Base-by-base conservation (phyloP, 164 flowering plant genomes). In the Warburgia ugandensis region DNA sequence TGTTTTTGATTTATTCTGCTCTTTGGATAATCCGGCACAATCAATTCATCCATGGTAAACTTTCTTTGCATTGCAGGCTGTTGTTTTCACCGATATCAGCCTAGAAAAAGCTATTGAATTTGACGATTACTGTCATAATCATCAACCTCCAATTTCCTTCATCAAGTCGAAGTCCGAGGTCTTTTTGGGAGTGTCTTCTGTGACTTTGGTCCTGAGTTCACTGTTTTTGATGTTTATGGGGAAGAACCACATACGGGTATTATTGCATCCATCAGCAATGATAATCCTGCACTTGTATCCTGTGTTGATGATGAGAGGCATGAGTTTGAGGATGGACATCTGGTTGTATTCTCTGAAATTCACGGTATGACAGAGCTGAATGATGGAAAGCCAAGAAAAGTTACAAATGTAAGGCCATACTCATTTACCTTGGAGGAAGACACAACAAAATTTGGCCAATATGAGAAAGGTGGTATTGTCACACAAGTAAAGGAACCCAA, bases 261-360 rank as follows among this genome's bases (percentile, higher is more conserved):
- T 26, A 70, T 87, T 73, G 94, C 94, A 32, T 87, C 94, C 41
- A 78, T 87, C 46, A 78, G 84, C 75, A 87, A 84, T 68, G 94
- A 78, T 59, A 75, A 70, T 52, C 86, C 94, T 49, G 80, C 94
- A 6, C 76, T 84, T 29, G 75, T 87, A 9, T 68, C 94, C 6
- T 87, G 87, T 67, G 83, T 87, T 55, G 94, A 87, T 68, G 94
- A 87, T 66, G 96, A 84, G 50, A 72, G 90, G 60, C 78, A 82
- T 26, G 94, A 80, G 62, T 87, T 87, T 71, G 81, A 87, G 61
- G 96, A 87, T 77, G 96, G 91, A 29, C 94, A 87, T 72, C 59
- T 82, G 57, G 94, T 84, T 70, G 76, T 80, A 19, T 87, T 87
- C 68, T 84, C 94, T 36, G 96, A 87, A 69, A 81, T 84, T 17